Conservation (phyloP, 208 protist genomes). For the Herpetomonas tarakana region DNA sequence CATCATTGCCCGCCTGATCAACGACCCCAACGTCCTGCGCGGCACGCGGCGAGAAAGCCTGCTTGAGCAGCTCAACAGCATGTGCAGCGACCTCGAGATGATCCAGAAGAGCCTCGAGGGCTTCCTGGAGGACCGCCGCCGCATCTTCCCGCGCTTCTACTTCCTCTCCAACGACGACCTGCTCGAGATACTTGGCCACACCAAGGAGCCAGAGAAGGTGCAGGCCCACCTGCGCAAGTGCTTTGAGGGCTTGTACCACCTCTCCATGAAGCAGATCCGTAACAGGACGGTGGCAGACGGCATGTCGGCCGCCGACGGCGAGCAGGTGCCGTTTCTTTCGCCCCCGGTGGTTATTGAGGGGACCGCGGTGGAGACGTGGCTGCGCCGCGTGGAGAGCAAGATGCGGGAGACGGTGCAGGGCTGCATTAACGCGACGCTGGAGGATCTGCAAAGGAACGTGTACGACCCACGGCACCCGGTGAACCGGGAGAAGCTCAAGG, state of each 20-base stretch:
- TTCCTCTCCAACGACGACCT: slow-evolving; percentile 98
- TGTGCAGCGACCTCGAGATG: slow-evolving; percentile 94
- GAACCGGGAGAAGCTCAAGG: slow-evolving; percentile 75
- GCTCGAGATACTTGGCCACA: slow-evolving; percentile 97
- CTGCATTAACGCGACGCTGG: slow-evolving; percentile 76
- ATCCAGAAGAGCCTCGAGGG: slow-evolving; percentile 97
- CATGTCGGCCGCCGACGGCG: slow-evolving; percentile 90
- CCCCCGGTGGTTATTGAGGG: slow-evolving; percentile 87
- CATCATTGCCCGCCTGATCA: slow-evolving; percentile 85
- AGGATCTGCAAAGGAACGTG: slow-evolving; percentile 79
- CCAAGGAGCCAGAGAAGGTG: slow-evolving; percentile 95
- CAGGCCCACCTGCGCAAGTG: slow-evolving; percentile 97
- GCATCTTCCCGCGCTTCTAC: slow-evolving; percentile 97
- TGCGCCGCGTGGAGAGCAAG: slow-evolving; percentile 86
- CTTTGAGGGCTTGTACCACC: slow-evolving; percentile 94
- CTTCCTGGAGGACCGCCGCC: slow-evolving; percentile 96
- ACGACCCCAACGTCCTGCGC: slow-evolving; percentile 86
- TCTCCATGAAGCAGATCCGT: slow-evolving; percentile 81
- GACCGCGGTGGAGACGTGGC: slow-evolving; percentile 93
- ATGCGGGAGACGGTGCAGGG: slow-evolving; percentile 92
- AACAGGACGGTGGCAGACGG: slow-evolving; percentile 74
- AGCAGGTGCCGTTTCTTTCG: slow-evolving; percentile 89
- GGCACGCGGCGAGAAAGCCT: slow-evolving; percentile 90
- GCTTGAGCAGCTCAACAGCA: slow-evolving; percentile 90
- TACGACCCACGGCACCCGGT: slow-evolving; percentile 70